phyloP scores from a whole-genome alignment of 495 filamentous ascomycete species.

The Talaromyces wortmannii region DNA sequence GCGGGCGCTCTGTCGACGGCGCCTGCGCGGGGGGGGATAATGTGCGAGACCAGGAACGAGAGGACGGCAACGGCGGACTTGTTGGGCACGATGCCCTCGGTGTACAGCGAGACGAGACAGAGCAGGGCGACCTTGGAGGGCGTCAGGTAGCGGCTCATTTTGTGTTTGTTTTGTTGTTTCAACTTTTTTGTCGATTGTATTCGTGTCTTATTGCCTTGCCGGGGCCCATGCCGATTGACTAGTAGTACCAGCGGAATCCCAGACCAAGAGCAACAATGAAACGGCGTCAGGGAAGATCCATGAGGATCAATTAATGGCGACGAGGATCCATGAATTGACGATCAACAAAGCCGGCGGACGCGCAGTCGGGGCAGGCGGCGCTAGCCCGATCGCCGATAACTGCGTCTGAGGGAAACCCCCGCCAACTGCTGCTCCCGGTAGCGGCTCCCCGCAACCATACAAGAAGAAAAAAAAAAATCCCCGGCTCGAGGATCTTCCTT shows the following conservation, averaged over 20 bases:
- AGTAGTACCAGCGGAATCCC: too few relatives aligned
- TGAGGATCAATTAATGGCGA: too few relatives aligned
- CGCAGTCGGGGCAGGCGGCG: too few relatives aligned
- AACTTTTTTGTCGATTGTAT: background rate
- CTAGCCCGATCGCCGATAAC: too few relatives aligned
- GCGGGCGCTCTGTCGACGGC: constrained; percentile 12
- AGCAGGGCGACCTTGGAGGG: constrained; percentile 80
- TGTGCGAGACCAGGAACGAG: constrained; percentile 71
- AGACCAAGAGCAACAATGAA: too few relatives aligned
- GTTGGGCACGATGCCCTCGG: constrained; percentile 65
- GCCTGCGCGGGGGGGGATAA: constrained; percentile 45
- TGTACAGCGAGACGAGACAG: constrained; percentile 73
- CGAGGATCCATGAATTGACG: too few relatives aligned
- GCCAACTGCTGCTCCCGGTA: too few relatives aligned
- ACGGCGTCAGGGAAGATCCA: too few relatives aligned
- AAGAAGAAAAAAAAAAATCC: background rate
- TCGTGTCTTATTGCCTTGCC: background rate
- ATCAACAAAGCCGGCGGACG: too few relatives aligned
- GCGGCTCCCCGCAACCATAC: background rate
- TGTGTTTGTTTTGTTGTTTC: background rate
- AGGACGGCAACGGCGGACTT: constrained; percentile 73
- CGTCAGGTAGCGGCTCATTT: constrained; percentile 76
- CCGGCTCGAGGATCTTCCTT: too few relatives aligned
- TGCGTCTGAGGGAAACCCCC: too few relatives aligned
- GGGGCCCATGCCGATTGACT: background rate